Evolutionary conservation across 2,329 filamentous ascomycete species (phyloP), one percentile per base, ranked within the genome.

Genomic region (Monosporascus sp.): DNA sequence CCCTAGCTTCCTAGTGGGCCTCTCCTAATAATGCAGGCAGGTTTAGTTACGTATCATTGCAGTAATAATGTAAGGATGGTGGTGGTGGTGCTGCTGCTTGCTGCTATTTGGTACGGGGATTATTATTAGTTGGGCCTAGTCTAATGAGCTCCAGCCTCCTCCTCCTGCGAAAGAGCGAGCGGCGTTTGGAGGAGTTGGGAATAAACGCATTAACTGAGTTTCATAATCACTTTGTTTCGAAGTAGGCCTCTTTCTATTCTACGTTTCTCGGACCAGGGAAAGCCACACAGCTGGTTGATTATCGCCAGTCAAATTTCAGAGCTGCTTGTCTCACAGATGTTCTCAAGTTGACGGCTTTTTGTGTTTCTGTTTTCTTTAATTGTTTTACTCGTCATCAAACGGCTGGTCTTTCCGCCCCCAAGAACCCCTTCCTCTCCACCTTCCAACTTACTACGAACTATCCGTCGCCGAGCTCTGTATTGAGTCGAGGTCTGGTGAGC

Each of bases 391-490:
- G 43, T 43, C 44, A 37, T 52, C 53, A 58, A 58, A 55, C 58
- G 56, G 54, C 43, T 51, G 55, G 54, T 50, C 39, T 50, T 51
- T 35, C 18, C 47, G 43, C 52, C 20, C 52, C 54, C 51, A 35
- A 35, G 48, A 58, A 54, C 57, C 51, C 45, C 31, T 51, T 22
- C 25, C 50, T 49, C 8, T 22, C 51, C 17, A 51, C n/a, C 43
- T 14, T 39, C 51, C 39, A 18, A 9, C 17, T 2, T 43, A 43
- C 39, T 20, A 43, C 22, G 14, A 9, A 43, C 11, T 14, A 24
- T 46, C 46, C 52, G 50, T 37, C 52, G 57, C 57, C 57, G 59
- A 61, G 60, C 60, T 62, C 59, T 59, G 39, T 55, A 52, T 56
- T 55, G 51, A 47, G 24, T 54, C 22, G 51, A 61, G 52, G 52